These are phyloP conservation scores for Chondrostereum purpureum DNA, from an alignment of 1,284 basidiomycete genomes.

Conservation along the genomic window DNA sequence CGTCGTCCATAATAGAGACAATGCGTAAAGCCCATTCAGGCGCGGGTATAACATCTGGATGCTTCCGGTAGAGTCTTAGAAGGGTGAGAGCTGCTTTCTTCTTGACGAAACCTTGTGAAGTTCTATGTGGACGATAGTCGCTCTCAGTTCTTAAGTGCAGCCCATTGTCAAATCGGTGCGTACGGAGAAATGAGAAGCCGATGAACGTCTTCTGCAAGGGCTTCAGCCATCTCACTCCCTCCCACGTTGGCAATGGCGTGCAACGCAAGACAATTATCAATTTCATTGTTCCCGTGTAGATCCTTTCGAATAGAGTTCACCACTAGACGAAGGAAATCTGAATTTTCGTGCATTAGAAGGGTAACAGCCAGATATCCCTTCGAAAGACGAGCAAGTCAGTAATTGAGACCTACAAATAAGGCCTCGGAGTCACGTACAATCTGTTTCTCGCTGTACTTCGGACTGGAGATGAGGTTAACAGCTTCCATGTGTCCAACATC, in stretches of 20 bases:
- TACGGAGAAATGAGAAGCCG: slow-evolving; percentile 93
- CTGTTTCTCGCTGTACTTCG: slow-evolving; percentile 98
- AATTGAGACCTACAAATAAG: slow-evolving; percentile 6
- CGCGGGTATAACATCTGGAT: slow-evolving; percentile 89
- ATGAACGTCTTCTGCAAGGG: slow-evolving; percentile 89
- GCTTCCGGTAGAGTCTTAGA: slow-evolving; percentile 90
- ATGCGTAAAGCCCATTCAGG: slow-evolving; percentile 95
- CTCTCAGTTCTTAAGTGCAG: slow-evolving; percentile 1
- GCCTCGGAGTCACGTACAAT: slow-evolving; percentile 88
- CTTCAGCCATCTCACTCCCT: slow-evolving; percentile 97
- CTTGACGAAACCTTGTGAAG: slow-evolving; percentile 92
- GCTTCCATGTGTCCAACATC: slow-evolving; percentile 99
- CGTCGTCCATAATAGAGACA: slow-evolving; percentile 91
- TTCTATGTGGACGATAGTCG: slow-evolving; percentile 48
- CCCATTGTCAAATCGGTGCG: slow-evolving; percentile 26
- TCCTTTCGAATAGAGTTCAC: slow-evolving; percentile 99
- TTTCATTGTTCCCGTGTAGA: slow-evolving; percentile 89
- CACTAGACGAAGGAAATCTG: slow-evolving; percentile 90
- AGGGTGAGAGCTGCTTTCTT: slow-evolving; percentile 97
- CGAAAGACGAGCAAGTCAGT: slow-evolving; percentile 1
- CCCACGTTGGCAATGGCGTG: slow-evolving; percentile 99
- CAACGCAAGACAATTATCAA: slow-evolving; percentile 93
- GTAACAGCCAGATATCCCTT: slow-evolving; percentile 98
- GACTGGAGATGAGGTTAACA: slow-evolving; percentile 92
- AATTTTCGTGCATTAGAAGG: slow-evolving; percentile 97